Evolutionary conservation across 345 rosid species (phyloP).

Genomic region (Rhizophora mangle): DNA sequence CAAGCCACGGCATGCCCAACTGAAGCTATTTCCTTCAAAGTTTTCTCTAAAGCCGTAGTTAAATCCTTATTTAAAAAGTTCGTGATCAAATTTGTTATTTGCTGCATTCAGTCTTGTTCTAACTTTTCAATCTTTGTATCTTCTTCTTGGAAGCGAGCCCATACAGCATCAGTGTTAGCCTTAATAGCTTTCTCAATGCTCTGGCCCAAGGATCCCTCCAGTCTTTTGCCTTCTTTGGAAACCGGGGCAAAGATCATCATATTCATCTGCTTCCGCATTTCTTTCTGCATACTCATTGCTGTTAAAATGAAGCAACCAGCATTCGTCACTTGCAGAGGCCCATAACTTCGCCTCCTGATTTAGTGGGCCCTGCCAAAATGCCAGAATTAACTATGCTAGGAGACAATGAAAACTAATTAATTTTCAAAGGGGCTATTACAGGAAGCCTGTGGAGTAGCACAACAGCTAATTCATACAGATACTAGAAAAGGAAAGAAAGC

Average conservation of each 20-base stretch:
- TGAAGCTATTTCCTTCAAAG: slow-evolving; percentile 25
- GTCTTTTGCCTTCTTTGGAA: slow-evolving; percentile 30
- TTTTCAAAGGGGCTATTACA: background rate
- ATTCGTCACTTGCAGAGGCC: slow-evolving; percentile 70
- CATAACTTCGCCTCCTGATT: slow-evolving; percentile 86
- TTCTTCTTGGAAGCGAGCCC: slow-evolving; percentile 33
- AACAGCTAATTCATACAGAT: background rate
- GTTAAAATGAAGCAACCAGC: slow-evolving; percentile 39
- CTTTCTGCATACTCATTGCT: slow-evolving; percentile 29
- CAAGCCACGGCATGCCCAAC: slow-evolving; percentile 26
- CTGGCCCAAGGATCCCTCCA: slow-evolving; percentile 32
- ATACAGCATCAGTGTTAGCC: slow-evolving; percentile 27
- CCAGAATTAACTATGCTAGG: background rate
- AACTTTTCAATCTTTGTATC: slow-evolving; percentile 23
- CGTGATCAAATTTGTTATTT: slow-evolving; percentile 19
- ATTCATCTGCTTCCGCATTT: slow-evolving; percentile 30
- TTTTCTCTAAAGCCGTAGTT: slow-evolving; percentile 24
- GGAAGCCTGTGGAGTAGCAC: background rate
- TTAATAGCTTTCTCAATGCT: slow-evolving; percentile 25
- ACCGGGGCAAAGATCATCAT: slow-evolving; percentile 20
- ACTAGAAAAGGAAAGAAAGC: background rate
- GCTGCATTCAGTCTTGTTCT: slow-evolving; percentile 20
- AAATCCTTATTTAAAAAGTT: slow-evolving; percentile 28
- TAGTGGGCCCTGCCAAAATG: slow-evolving; percentile 55
- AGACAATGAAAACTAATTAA: background rate